A percentile compares a stretch with the other conserved stretches of the same genome.
Evolutionary conservation across 305 asterid genomes (phyloP).

Genomic region (Ruellia speciosa): DNA sequence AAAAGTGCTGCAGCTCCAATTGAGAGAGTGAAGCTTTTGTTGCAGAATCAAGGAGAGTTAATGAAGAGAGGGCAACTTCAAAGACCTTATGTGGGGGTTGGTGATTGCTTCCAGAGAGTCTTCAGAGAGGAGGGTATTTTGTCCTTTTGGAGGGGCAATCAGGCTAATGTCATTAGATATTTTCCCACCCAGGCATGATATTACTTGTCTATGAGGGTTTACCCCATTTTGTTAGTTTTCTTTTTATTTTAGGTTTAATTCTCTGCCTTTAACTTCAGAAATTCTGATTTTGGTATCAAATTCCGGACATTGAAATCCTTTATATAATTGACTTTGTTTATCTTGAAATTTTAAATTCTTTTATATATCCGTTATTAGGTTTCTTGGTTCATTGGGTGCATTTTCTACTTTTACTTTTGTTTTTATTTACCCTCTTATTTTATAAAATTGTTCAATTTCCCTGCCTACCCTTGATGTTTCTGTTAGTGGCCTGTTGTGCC

Average conservation of each 20-base stretch:
- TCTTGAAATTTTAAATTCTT: neutral
- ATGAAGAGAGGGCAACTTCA: constrained; percentile 70
- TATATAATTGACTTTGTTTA: neutral
- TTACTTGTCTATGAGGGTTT: neutral
- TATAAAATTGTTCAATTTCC: constrained; percentile 2
- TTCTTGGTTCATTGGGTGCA: neutral
- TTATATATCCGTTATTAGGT: neutral
- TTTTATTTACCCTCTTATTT: constrained; percentile 5
- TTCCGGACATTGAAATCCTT: neutral
- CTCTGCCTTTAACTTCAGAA: neutral
- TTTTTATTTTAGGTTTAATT: neutral
- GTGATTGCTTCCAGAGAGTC: constrained; percentile 62
- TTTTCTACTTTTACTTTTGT: neutral
- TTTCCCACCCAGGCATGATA: constrained; percentile 75
- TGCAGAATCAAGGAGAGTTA: constrained; percentile 91
- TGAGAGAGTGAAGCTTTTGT: constrained; percentile 84
- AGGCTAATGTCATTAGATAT: constrained; percentile 84
- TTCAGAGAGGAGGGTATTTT: constrained; percentile 59
- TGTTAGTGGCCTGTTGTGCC: neutral
- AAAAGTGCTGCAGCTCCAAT: constrained; percentile 84
- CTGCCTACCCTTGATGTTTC: neutral
- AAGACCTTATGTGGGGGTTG: constrained; percentile 58
- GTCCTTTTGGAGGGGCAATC: constrained; percentile 91
- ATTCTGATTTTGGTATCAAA: neutral
- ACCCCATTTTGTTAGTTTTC: no score